Evolutionary conservation across 441 rosid species (phyloP).

Genomic region (Euphorbia schlechtendalii): DNA sequence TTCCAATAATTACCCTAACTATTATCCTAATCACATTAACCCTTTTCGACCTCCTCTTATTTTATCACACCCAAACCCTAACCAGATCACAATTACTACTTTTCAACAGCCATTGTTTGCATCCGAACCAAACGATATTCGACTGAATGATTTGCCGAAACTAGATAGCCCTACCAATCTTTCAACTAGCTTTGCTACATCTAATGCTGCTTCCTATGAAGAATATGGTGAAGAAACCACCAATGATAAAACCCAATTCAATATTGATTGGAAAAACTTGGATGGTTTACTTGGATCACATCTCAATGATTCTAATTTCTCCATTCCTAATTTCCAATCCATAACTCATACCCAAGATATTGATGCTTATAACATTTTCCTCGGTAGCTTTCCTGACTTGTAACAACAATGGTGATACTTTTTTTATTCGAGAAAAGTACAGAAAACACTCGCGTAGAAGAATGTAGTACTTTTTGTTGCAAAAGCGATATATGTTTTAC

Average conservation of each 20-base stretch:
- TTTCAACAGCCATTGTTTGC: conserved; percentile 23
- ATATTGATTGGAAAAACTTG: conserved; percentile 67
- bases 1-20: conserved; percentile 38
- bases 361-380: conserved; percentile 32
- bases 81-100: conserved; percentile 17
- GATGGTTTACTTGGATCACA: conserved; percentile 47
- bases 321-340: conserved; percentile 22
- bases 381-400: conserved; percentile 54
- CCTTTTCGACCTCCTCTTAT: conserved; percentile 20
- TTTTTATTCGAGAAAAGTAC: too few species aligned
- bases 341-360: conserved; percentile 28
- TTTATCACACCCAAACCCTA: conserved; percentile 30
- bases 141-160: conserved; percentile 53
- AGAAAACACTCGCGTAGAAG: too few species aligned
- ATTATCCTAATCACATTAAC: conserved; percentile 29
- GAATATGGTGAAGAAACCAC: too few species aligned
- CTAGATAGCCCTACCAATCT: conserved; percentile 53
- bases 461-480: too few species aligned
- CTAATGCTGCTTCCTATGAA: conserved; percentile 18
- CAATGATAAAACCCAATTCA: conserved; percentile 22
- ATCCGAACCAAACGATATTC: conserved; percentile 33
- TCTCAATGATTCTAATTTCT: conserved; percentile 18
- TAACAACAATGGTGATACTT: conserved; percentile 15
- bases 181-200: conserved; percentile 43
- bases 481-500: too few species aligned